Percentiles rank a stretch among this genome's conserved stretches.
Evolutionary conservation across 345 rosid genomes (phyloP).

Genomic region (Arabidopsis suecica): DNA sequence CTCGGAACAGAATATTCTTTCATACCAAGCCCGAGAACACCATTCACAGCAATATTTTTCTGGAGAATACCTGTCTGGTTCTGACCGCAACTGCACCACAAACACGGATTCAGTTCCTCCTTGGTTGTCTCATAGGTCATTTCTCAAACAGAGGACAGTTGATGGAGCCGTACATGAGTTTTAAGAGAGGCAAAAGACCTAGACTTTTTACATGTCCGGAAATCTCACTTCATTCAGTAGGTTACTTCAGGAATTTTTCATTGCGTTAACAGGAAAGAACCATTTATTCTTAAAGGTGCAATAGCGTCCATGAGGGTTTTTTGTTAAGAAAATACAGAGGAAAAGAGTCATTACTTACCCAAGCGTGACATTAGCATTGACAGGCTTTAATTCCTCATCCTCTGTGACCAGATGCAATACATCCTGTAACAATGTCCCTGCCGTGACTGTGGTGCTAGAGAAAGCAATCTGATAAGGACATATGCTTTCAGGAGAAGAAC

Average conservation of each 20-base stretch:
- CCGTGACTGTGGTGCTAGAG: constrained; percentile 55
- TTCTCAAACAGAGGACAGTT: constrained; percentile 3
- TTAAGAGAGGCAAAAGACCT: constrained; percentile 7
- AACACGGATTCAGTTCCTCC: constrained; percentile 5
- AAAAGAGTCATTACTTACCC: constrained; percentile 53
- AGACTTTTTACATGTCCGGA: constrained; percentile 1
- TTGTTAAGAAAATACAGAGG: background rate
- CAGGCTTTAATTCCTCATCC: constrained; percentile 39
- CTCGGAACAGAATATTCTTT: constrained; percentile 74
- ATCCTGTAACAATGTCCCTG: constrained; percentile 68
- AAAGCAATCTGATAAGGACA: constrained; percentile 63
- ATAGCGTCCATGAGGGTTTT: too few species aligned
- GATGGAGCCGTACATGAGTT: background rate
- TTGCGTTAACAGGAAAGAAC: constrained; percentile 8
- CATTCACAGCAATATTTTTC: constrained; percentile 64
- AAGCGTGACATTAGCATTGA: constrained; percentile 56
- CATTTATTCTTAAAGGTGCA: background rate
- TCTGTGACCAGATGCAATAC: constrained; percentile 64
- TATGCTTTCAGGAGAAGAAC: constrained; percentile 53
- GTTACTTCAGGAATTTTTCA: background rate
- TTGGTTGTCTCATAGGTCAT: constrained; percentile 17
- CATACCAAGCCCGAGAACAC: constrained; percentile 89
- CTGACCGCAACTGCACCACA: constrained; percentile 73
- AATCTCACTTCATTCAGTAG: background rate
- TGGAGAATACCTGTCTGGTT: constrained; percentile 73